Evolutionary conservation across 352 stramenopile genomes (phyloP).

Genomic region (Pythium apleroticum): DNA sequence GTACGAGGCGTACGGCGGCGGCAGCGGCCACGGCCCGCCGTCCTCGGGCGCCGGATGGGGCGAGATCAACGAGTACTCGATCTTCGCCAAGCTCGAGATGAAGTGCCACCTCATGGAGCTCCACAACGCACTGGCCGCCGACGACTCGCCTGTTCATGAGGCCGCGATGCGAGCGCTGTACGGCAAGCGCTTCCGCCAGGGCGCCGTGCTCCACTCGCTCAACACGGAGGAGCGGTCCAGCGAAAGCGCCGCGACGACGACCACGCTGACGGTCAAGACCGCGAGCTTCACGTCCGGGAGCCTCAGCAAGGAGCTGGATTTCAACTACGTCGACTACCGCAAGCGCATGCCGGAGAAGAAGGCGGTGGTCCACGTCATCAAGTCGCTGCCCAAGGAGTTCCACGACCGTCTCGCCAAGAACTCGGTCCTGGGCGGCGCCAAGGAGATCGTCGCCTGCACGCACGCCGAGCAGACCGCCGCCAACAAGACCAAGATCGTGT

Average conservation of each 20-base stretch:
- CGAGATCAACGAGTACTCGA: conserved; percentile 20
- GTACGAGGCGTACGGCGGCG: conserved; percentile 24
- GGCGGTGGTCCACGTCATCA: conserved; percentile 46
- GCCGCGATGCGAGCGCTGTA: conserved; percentile 18
- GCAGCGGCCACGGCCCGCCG: not conserved
- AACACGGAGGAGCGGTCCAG: not conserved
- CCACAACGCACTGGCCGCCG: conserved; percentile 18
- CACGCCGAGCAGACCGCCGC: conserved; percentile 24
- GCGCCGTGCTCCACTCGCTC: conserved; percentile 22
- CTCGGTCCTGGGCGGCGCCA: conserved; percentile 37
- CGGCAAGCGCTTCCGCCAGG: conserved; percentile 16
- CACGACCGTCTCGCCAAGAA: conserved; percentile 40
- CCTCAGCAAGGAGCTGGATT: conserved; percentile 21
- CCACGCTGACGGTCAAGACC: conserved; percentile 20
- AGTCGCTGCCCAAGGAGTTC: conserved; percentile 56
- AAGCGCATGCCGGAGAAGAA: conserved; percentile 14
- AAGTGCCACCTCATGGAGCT: conserved; percentile 23
- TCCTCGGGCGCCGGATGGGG: not conserved
- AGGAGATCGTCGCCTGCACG: conserved; percentile 31
- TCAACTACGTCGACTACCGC: conserved; percentile 22
- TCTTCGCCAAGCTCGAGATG: conserved; percentile 21
- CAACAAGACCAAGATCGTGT: conserved; percentile 30
- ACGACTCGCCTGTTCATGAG: conserved; percentile 10
- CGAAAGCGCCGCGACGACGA: not conserved
- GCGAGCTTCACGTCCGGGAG: conserved; percentile 14